Base-by-base conservation (phyloP, 2,329 filamentous ascomycete species). In the Alternaria burnsii region DNA sequence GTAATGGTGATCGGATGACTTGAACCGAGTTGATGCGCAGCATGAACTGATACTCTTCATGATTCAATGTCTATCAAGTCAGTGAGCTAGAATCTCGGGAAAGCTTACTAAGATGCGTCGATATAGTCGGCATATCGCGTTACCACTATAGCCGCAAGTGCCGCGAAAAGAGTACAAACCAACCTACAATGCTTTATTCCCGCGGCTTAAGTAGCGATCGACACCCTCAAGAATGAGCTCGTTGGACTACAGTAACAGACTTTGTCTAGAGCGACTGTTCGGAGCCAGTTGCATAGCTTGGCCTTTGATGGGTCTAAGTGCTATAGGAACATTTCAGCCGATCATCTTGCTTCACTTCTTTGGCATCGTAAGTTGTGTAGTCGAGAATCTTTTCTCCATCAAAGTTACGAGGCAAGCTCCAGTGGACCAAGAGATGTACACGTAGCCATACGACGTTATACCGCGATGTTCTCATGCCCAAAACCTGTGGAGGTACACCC, bases 321-420 rank as follows among this genome's bases (percentile, higher is more conserved):
- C 20, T 22, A 36, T 50, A 36, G 46, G 32, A 20, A 24, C 20
- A 9, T 22, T 50, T 22, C 30, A 36, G 32, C 34, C 20, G 46
- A 50, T 50, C 46, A 18, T 50, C 20, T 50, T 24, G 30, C 46
- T 50, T 50, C 46, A 50, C 46, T 50, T 30, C 20, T 50, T 10
- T 14, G 32, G 20, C 20, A 20, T n/a, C 4, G 11, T 26, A 26
- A 24, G 22, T 36, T 22, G 12, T 16, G 32, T 24, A 36, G 20
- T 50, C 32, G 3, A 10, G 46, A 8, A 32, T 22, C 46, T 24
- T 14, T 36, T n/a, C 30, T 50, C 14, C 46, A 38, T 14, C 20
- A 32, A 50, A 36, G 46, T 34, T 14, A 26, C 22, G 46, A 34
- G 34, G 30, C 34, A 16, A 50, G 46, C 46, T 50, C 30, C 46